Base-by-base conservation (phyloP, 805 yeast genomes). In the Kodamaea jinghongensis region DNA sequence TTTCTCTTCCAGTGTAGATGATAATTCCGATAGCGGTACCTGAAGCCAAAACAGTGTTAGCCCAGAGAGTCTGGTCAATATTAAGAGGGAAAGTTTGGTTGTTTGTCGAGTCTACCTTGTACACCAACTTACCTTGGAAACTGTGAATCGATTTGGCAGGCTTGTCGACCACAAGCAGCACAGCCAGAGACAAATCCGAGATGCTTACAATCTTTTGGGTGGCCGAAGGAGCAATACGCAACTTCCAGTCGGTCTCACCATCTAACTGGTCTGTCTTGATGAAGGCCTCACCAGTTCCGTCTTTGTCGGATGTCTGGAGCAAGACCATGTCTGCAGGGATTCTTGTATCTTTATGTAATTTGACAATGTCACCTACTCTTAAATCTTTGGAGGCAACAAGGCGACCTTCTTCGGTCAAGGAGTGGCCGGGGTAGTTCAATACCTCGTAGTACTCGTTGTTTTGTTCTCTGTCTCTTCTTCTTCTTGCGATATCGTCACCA, bases 201-300 rank as follows among this genome's bases (percentile, higher is more conserved):
- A 74, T 63, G 9, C 76, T 61, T 2, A 50, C 35, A 31, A 78
- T 49, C 26, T 60, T 60, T 56, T 91, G 98, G 1, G 96, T 86
- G 20, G 80, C 54, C 9, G 81, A 73, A 34, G 82, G 75, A 0
- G 96, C 93, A 28, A 86, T 65, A 52, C 99, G 71, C 40, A 93
- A 70, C 60, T 93, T 93, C 99, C 99, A 93, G 65, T 93, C 99
- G 4, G 99, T 93, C 61, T 93, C 99, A 56, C 99, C 99, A 61
- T 93, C 99, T 36, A 93, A 70, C 64, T 93, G 99, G 67, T 93
- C 99, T 0, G 99, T 93, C 53, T 95, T 86, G 48, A 93, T 86
- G 54, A 95, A 93, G 2, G 90, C 76, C 56, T 93, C 99, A 6
- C 96, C 97, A 3, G 76, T 71, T 3, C 68, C 62, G 56, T 87